Percentiles rank a stretch among this genome's conserved stretches.
These are phyloP conservation scores for Phytophthora hibernalis DNA, from an alignment of 352 stramenopile species.

Conservation along the genomic window DNA sequence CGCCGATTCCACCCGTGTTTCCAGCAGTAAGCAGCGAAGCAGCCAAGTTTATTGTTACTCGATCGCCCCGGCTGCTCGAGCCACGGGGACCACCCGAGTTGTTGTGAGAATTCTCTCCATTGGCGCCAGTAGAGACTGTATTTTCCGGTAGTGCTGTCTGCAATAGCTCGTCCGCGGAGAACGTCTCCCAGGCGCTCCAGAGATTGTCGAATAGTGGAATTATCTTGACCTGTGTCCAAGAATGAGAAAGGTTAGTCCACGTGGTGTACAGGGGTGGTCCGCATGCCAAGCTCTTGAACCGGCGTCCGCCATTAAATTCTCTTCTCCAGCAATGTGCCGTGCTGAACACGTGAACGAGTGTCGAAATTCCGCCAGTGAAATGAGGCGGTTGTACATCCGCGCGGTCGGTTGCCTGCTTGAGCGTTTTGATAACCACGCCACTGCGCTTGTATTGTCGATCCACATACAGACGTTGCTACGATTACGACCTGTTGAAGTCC, in stretches of 20 bases:
- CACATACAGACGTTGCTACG: background rate
- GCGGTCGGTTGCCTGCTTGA: background rate
- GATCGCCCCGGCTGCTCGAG: background rate
- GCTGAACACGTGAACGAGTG: background rate
- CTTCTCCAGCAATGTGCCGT: constrained; percentile 2
- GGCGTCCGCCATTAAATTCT: constrained; percentile 9
- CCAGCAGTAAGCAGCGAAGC: too few relatives aligned
- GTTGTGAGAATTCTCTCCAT: constrained; percentile 7
- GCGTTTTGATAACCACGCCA: constrained; percentile 1
- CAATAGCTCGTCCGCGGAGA: constrained; percentile 7
- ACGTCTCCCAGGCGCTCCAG: constrained; percentile 11
- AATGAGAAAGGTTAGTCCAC: constrained; percentile 16
- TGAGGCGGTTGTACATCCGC: constrained; percentile 4
- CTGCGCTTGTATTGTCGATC: constrained; percentile 14
- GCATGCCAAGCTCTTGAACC: constrained; percentile 15
- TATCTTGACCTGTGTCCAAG: constrained; percentile 9
- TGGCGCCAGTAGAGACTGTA: constrained; percentile 3
- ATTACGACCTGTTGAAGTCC: background rate
- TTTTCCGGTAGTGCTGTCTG: background rate
- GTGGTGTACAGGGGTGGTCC: background rate
- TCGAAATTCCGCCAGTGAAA: constrained; percentile 9
- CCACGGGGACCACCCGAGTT: constrained; percentile 10
- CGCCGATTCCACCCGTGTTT: constrained; percentile 17
- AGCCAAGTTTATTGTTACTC: too few relatives aligned
- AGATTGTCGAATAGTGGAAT: constrained; percentile 13